phyloP scores from a whole-genome alignment of 257 asterid species.

The Lantana camara region DNA sequence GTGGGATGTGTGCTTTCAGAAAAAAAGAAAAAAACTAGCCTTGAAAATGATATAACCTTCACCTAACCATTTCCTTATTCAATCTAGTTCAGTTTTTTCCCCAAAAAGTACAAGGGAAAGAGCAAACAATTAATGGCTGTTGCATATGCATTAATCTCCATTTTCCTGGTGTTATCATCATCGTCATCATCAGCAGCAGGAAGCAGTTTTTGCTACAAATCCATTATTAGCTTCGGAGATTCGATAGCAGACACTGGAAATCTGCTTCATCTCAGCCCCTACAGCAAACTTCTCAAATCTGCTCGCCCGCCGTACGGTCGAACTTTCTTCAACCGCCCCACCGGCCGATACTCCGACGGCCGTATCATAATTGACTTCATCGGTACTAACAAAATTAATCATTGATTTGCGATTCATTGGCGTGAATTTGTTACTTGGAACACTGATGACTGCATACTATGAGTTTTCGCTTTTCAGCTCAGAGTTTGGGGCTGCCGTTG shows the following conservation, averaged over 20 bases:
- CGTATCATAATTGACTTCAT: slow-evolving; percentile 66
- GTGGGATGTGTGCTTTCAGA: no score
- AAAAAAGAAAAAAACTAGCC: no score
- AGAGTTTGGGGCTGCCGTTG: slow-evolving; percentile 47
- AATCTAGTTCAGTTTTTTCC: no score
- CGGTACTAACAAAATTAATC: slow-evolving; percentile 25
- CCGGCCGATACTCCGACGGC: slow-evolving; percentile 59
- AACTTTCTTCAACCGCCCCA: slow-evolving; percentile 55
- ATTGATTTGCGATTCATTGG: no score
- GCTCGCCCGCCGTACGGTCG: slow-evolving; percentile 50
- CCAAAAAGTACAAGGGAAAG: no score
- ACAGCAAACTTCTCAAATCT: slow-evolving; percentile 3
- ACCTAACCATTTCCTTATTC: no score
- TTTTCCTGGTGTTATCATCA: not conserved
- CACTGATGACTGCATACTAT: no score
- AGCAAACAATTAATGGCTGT: no score
- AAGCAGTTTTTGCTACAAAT: slow-evolving; percentile 32
- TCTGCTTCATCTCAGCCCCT: slow-evolving; percentile 19
- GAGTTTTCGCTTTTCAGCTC: slow-evolving; percentile 26
- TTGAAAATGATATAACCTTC: no score
- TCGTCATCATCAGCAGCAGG: not conserved
- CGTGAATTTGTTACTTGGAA: not conserved
- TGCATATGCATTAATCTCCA: not conserved
- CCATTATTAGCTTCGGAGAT: slow-evolving; percentile 67
- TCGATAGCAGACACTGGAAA: slow-evolving; percentile 68